phyloP scores from a whole-genome alignment of 2,329 filamentous ascomycete species.

The Colletotrichum ledebouriae region DNA sequence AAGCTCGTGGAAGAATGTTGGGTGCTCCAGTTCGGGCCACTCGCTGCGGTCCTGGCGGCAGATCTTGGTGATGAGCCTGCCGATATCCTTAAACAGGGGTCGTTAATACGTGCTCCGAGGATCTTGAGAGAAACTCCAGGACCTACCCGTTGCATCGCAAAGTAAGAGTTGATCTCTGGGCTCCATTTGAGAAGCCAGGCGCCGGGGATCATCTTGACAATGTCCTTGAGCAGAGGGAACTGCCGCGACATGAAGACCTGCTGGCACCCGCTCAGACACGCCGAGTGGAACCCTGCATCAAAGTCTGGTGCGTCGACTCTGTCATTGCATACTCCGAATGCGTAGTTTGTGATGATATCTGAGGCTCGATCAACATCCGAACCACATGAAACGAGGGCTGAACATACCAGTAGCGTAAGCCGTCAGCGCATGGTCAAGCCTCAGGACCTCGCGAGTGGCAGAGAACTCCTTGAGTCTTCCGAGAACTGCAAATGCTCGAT shows the following conservation, averaged over 20 bases:
- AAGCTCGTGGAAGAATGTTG: conserved; percentile 52
- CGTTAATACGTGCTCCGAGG: not conserved
- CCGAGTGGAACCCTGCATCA: not conserved
- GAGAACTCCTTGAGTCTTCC: no score
- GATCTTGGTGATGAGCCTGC: not conserved
- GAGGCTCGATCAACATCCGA: conserved; percentile 40
- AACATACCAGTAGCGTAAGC: no score
- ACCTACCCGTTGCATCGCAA: conserved; percentile 1
- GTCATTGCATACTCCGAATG: not conserved
- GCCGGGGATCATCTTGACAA: conserved; percentile 5
- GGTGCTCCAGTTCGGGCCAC: conserved; percentile 26
- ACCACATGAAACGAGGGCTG: conserved; percentile 49
- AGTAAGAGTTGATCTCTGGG: conserved; percentile 1
- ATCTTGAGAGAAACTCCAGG: not conserved
- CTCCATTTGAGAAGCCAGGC: conserved; percentile 2
- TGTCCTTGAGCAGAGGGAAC: conserved; percentile 6
- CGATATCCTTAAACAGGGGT: not conserved
- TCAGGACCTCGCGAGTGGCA: no score
- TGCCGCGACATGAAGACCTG: conserved; percentile 4
- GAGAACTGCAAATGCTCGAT: not conserved
- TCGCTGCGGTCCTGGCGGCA: conserved; percentile 8
- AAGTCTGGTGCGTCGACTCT: conserved; percentile 4
- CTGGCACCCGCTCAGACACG: not conserved
- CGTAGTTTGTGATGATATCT: conserved; percentile 11
- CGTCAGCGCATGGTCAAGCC: no score